phyloP scores from a whole-genome alignment of 1,139 yeast genomes.

The Yamadazyma songkhlaensis region DNA sequence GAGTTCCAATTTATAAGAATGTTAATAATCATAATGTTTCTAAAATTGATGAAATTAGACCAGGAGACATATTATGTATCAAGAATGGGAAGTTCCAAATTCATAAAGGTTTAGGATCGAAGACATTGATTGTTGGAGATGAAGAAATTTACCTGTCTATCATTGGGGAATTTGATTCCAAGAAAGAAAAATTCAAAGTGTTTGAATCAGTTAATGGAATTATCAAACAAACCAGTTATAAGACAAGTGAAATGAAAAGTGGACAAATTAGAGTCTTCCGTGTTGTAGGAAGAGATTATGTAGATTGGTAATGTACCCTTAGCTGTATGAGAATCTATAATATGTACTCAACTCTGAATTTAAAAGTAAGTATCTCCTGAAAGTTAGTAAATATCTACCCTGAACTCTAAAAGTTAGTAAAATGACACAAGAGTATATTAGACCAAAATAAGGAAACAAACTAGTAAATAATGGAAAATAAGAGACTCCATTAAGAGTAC shows the following conservation, averaged over 20 bases:
- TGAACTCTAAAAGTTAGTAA: not conserved
- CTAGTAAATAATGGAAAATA: constrained; percentile 8
- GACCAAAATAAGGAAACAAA: constrained; percentile 13
- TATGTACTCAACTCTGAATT: not conserved
- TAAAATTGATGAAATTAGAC: constrained; percentile 60
- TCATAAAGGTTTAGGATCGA: constrained; percentile 60
- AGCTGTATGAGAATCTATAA: not conserved
- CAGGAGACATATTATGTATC: constrained; percentile 83
- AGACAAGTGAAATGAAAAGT: constrained; percentile 66
- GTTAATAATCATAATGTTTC: constrained; percentile 47
- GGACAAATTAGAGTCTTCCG: constrained; percentile 84
- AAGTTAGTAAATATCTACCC: not conserved
- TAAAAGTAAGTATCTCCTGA: not conserved
- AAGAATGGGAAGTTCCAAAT: constrained; percentile 72
- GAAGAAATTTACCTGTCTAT: constrained; percentile 32
- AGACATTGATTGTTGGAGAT: constrained; percentile 40
- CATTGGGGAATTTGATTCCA: constrained; percentile 69
- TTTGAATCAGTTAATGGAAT: constrained; percentile 60
- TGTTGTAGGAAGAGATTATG: constrained; percentile 16
- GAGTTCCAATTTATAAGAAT: constrained; percentile 62
- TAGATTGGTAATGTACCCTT: constrained; percentile 8
- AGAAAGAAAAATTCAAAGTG: constrained; percentile 74
- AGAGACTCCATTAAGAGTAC: constrained; percentile 9
- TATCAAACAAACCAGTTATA: constrained; percentile 60
- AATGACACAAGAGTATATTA: constrained; percentile 7